Evolutionary conservation across 352 stramenopile species (phyloP), one percentile per base, ranked within the genome.

Genomic region (Lagenidium sp.): DNA sequence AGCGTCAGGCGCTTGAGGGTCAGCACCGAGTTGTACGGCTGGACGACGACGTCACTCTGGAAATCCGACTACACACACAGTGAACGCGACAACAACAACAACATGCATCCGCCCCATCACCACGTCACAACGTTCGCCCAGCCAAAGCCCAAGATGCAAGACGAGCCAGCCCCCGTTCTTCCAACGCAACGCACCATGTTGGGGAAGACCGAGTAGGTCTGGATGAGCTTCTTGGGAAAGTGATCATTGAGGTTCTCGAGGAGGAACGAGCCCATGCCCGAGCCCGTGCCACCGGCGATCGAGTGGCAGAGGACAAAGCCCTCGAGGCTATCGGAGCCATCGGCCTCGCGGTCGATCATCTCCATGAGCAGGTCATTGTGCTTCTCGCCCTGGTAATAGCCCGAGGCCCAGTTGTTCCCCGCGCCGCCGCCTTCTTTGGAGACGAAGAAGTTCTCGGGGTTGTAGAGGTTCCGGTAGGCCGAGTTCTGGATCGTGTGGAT

Each of bases 1-100:
- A 99, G 65, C 36, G 95, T 97, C 5, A 99, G 69, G 15, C 97
- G 85, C 73, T 99, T 99, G 44, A 99, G 72, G 7, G 96, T 98
- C 5, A 99, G 64, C n/a, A 99, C 65, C n/a, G 92, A 98, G 72
- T 99, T 99, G 81, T 99, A 99, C 6, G 97, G 97, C 70, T 99
- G 96, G 28, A 99, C 96, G 5, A 99, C 96, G 10, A 99, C 96
- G 61, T 99, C 97, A 32, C 83, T 95, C 52, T 92, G 81, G 44
- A 88, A 85, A 47, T 90, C 78, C 18, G 80, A 76, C 52, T 66
- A 43, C n/a, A n/a, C n/a, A n/a, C n/a, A n/a, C n/a, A n/a, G n/a
- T n/a, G n/a, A n/a, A n/a, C n/a, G n/a, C n/a, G n/a, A n/a, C n/a
- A n/a, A n/a, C n/a, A n/a, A n/a, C n/a, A n/a, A n/a, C n/a, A n/a